Evolutionary conservation across 805 yeast species (phyloP).

Genomic region (Nakazawaea wyomingensis): DNA sequence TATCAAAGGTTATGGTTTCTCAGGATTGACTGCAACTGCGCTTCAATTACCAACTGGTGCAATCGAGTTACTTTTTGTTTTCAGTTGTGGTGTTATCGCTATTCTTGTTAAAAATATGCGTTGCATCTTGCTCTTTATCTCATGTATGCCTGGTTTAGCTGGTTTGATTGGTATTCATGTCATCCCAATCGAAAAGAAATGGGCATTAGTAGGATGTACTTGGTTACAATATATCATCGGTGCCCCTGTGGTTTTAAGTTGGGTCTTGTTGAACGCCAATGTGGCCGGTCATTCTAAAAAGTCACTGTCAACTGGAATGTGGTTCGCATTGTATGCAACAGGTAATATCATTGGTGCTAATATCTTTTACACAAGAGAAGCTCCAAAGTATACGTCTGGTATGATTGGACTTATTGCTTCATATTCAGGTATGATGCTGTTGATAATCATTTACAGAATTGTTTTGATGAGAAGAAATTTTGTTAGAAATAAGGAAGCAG

Average conservation of each 20-base stretch:
- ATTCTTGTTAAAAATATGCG: constrained; percentile 15
- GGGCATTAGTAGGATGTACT: constrained; percentile 28
- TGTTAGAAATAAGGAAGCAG: constrained; percentile 35
- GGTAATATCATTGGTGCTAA: constrained; percentile 64
- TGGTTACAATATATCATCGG: constrained; percentile 28
- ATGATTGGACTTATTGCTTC: constrained; percentile 43
- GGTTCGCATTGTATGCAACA: constrained; percentile 54
- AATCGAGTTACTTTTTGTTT: constrained; percentile 21
- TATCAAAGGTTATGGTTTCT: constrained; percentile 10
- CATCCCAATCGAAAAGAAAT: constrained; percentile 18
- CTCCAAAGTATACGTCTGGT: constrained; percentile 53
- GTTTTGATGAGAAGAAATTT: constrained; percentile 37
- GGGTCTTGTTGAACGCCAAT: constrained; percentile 33
- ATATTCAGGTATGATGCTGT: constrained; percentile 28
- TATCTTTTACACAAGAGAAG: constrained; percentile 44
- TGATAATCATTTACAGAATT: constrained; percentile 16
- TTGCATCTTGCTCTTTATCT: constrained; percentile 14
- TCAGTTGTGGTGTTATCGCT: constrained; percentile 18
- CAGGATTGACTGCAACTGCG: constrained; percentile 40
- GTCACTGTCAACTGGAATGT: constrained; percentile 43
- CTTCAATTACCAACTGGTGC: constrained; percentile 42
- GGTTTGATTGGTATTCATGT: constrained; percentile 20
- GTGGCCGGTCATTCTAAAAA: constrained; percentile 61
- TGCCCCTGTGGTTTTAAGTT: constrained; percentile 25
- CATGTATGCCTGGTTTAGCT: constrained; percentile 20